Conservation (phyloP, 257 asterid genomes). For the Solanum paucissectum region DNA sequence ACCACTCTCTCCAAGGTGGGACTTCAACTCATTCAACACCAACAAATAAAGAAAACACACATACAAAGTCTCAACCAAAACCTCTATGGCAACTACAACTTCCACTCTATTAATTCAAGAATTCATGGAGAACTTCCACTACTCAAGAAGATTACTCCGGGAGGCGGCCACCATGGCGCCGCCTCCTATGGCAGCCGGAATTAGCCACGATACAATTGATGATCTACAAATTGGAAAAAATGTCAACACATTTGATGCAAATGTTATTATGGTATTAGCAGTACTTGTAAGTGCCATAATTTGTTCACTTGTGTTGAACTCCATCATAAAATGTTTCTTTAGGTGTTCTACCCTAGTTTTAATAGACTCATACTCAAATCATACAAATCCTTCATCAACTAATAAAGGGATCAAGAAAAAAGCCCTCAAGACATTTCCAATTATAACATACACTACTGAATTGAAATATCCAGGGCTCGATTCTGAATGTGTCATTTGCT, state of each 20-base stretch:
- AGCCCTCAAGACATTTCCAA: neutral
- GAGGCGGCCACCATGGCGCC: neutral
- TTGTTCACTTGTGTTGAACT: neutral
- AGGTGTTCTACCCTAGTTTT: neutral
- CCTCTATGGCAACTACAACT: neutral
- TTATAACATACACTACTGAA: neutral
- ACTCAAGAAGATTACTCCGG: neutral
- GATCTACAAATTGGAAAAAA: neutral
- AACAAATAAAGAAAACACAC: neutral
- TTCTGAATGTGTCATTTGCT: neutral
- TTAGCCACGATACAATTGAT: neutral
- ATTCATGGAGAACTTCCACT: neutral
- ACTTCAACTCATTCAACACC: neutral
- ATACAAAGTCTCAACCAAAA: neutral
- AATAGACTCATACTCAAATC: neutral
- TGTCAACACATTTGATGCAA: neutral
- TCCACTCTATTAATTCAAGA: neutral
- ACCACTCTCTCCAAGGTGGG: neutral
- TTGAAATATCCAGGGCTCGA: neutral
- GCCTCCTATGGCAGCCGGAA: neutral
- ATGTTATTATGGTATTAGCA: neutral
- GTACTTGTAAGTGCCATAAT: neutral
- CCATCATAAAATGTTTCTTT: neutral
- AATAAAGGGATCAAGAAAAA: neutral
- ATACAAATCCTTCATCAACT: neutral